Evolutionary conservation across 257 asterid genomes (phyloP).

Genomic region (Parsonsia alboflavescens): DNA sequence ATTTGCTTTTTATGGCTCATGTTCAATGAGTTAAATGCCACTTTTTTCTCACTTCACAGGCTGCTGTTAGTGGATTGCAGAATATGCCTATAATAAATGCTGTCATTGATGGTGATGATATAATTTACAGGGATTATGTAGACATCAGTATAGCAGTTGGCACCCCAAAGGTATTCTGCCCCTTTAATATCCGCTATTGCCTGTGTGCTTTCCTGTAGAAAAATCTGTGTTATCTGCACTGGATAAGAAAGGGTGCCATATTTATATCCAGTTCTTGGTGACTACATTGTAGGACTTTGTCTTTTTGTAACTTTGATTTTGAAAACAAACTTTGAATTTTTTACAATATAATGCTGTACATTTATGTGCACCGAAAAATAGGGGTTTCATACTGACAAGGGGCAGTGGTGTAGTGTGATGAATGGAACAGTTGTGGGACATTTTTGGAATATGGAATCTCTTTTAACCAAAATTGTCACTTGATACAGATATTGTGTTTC

Average conservation of each 20-base stretch:
- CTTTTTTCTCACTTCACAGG: conserved; percentile 45
- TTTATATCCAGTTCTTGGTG: too few relatives aligned
- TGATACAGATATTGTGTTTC: background rate
- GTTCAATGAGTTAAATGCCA: background rate
- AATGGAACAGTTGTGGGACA: background rate
- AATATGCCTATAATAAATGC: conserved; percentile 92
- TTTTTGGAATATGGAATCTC: background rate
- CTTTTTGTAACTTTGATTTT: background rate
- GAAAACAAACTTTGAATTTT: background rate
- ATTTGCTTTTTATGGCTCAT: background rate
- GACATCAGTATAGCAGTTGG: conserved; percentile 99
- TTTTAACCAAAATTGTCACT: background rate
- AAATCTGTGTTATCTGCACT: too few relatives aligned
- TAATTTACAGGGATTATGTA: conserved; percentile 81
- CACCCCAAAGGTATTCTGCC: conserved; percentile 75
- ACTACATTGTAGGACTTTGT: background rate
- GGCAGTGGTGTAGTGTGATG: background rate
- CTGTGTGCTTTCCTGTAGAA: background rate
- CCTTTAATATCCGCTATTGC: background rate
- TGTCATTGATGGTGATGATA: conserved; percentile 97
- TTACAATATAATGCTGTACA: background rate
- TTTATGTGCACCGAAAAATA: background rate
- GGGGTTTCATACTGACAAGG: background rate
- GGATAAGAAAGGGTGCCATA: too few relatives aligned
- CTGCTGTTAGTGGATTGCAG: conserved; percentile 91